phyloP scores from a whole-genome alignment of 176 grass and related monocot genomes.

The Juncus effusus region DNA sequence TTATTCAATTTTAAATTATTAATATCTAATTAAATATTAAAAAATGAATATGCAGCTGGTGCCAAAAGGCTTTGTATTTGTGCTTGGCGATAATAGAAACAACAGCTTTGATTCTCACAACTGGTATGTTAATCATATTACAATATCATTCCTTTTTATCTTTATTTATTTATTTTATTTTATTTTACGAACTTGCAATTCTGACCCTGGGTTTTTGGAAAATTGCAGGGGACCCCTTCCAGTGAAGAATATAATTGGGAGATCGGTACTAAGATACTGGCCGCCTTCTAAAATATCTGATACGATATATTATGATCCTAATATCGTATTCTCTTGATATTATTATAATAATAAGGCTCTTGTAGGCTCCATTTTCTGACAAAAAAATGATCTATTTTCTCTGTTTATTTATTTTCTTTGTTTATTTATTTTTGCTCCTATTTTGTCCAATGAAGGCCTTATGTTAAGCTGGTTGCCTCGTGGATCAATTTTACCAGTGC shows the following conservation, averaged over 20 bases:
- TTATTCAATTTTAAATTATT: not conserved
- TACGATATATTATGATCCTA: slow-evolving; percentile 61
- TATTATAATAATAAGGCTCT: slow-evolving; percentile 13
- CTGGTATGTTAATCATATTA: slow-evolving; percentile 38
- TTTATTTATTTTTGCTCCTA: slow-evolving; percentile 1
- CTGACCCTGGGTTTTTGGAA: slow-evolving; percentile 5
- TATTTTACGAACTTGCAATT: not conserved
- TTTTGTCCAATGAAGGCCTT: slow-evolving; percentile 11
- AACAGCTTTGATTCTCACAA: slow-evolving; percentile 96
- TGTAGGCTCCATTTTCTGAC: slow-evolving; percentile 31
- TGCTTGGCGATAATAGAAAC: slow-evolving; percentile 92
- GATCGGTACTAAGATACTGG: slow-evolving; percentile 91
- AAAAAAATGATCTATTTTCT: slow-evolving; percentile 22
- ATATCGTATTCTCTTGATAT: slow-evolving; percentile 26
- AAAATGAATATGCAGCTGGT: slow-evolving; percentile 47
- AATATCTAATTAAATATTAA: slow-evolving; percentile 15
- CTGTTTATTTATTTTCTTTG: slow-evolving; percentile 17
- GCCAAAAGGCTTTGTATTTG: slow-evolving; percentile 77
- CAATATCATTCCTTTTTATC: slow-evolving; percentile 6
- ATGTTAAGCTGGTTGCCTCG: not conserved
- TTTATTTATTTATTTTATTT: slow-evolving; percentile 2
- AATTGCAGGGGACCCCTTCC: slow-evolving; percentile 80
- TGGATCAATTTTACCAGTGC: slow-evolving; percentile 11
- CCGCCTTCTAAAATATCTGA: slow-evolving; percentile 88
- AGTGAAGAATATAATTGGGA: slow-evolving; percentile 85